Evolutionary conservation across 306 rosid species (phyloP).

Genomic region (Malus domestica): ASM211411v1 NC_041797.1:6652501-6653000

Average conservation of each 20-base stretch:
- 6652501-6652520: conserved; percentile 21
- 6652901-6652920: conserved; percentile 66
- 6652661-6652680: conserved; percentile 40
- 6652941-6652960: conserved; percentile 58
- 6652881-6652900: conserved; percentile 51
- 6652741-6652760: conserved; percentile 50
- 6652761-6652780: conserved; percentile 59
- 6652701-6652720: conserved; percentile 47
- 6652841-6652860: conserved; percentile 38
- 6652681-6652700: conserved; percentile 29
- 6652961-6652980: conserved; percentile 52
- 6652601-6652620: conserved; percentile 61
- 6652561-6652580: conserved; percentile 49
- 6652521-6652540: conserved; percentile 35
- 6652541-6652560: conserved; percentile 65
- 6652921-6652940: conserved; percentile 73
- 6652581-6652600: conserved; percentile 51
- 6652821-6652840: conserved; percentile 30
- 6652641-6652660: conserved; percentile 69
- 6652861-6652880: conserved; percentile 40
- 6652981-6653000: conserved; percentile 68
- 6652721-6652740: conserved; percentile 56
- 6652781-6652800: conserved; percentile 29
- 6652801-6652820: conserved; percentile 20
- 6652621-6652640: conserved; percentile 48